phyloP scores from a whole-genome alignment of 2,329 filamentous ascomycete genomes.

The Colletotrichum tropicale region DNA sequence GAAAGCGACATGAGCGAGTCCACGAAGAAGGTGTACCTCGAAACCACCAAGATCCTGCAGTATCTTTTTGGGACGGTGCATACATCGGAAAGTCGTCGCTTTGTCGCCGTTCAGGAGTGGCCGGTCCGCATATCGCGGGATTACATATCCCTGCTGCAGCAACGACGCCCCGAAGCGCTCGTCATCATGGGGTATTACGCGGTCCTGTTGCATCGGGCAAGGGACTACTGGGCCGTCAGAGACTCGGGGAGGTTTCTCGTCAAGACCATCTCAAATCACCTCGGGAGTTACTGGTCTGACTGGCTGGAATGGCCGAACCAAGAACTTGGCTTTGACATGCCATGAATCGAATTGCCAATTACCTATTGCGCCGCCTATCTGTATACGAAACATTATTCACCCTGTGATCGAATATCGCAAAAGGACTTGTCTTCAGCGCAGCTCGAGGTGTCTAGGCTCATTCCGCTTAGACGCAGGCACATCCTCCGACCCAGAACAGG shows the following conservation, averaged over 20 bases:
- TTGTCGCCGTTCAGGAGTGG: slow-evolving; percentile 30
- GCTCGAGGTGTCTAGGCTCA: background rate
- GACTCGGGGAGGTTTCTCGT: slow-evolving; percentile 26
- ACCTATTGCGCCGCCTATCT: background rate
- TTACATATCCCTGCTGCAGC: slow-evolving; percentile 28
- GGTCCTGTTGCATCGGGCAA: slow-evolving; percentile 38
- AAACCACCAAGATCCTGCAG: background rate
- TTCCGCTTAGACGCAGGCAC: background rate
- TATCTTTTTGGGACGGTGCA: background rate
- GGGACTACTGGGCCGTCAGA: slow-evolving; percentile 36
- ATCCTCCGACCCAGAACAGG: background rate
- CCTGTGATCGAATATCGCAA: background rate
- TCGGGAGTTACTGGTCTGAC: slow-evolving; percentile 26
- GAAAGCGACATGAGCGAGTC: background rate
- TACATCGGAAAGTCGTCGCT: slow-evolving; percentile 19
- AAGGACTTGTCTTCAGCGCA: background rate
- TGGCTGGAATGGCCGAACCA: slow-evolving; percentile 28
- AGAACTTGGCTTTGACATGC: background rate
- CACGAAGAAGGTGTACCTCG: background rate
- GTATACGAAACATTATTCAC: background rate
- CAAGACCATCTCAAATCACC: slow-evolving; percentile 17
- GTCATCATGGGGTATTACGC: slow-evolving; percentile 47
- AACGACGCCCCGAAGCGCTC: slow-evolving; percentile 22
- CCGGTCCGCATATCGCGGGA: slow-evolving; percentile 34
- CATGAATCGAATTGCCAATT: background rate